Evolutionary conservation across 2,329 filamentous ascomycete genomes (phyloP), one percentile per base, ranked within the genome.

Genomic region (Penicillium sp.): DNA sequence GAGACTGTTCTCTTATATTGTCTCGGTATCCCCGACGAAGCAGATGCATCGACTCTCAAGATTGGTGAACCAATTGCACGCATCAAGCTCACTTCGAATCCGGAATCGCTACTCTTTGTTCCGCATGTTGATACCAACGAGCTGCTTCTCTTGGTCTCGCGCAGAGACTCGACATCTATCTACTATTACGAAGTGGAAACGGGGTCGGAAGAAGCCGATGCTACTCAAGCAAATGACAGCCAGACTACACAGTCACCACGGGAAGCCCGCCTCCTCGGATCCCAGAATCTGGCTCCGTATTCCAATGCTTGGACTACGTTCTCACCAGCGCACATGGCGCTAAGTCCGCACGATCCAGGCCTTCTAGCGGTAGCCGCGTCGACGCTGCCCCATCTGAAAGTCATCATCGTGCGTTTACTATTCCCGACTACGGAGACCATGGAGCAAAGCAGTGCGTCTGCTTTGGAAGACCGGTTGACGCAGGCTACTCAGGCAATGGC

Each of bases 221-320:
- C 7, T 31, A 11, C 38, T 5, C 22, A 18, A 38, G 30, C 11
- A n/a, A 19, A 36, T 9, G 29, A 46, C 10, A 9, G 16, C 29
- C 4, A 3, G 27, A 19, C n/a, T 18, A 29, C 18, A 34, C 13
- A 38, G 16, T 34, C 37, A 10, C 41, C 49, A 2, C 53, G 51
- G 46, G 58, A 68, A 44, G 67, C 74, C 41, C 58, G 61, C 22
- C 67, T 79, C 8, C 66, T 81, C 3, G 80, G 80, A 19, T 74
- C 72, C 50, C 81, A 84, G 56, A 83, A 83, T 54, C 72, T 84
- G 2, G 80, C 81, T 8, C 81, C 81, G 1, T 76, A 81, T 58
- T 82, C 80, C 3, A 83, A 80, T 59, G 75, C 81, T n/a, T 85
- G 82, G 82, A 68, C 82, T 12, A 75, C 80, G 1, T 85, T 84